phyloP scores from a whole-genome alignment of 306 rosid genomes.

The Casuarina equisetifolia region DNA sequence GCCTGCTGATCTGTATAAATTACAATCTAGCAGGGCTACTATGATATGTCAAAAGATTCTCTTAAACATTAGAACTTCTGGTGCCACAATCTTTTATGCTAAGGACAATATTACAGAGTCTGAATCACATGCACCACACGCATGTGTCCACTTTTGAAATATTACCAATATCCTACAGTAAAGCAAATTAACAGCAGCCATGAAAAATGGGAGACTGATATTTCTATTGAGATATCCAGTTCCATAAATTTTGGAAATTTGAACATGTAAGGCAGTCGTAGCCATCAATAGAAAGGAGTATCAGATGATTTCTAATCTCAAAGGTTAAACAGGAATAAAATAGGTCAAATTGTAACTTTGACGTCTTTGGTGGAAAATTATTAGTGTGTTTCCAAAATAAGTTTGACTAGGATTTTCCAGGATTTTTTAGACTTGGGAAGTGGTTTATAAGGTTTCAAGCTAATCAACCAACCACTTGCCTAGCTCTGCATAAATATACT shows the following conservation, averaged over 20 bases:
- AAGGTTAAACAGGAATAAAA: not conserved
- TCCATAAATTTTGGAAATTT: not conserved
- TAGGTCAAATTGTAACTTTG: not conserved
- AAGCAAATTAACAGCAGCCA: constrained; percentile 8
- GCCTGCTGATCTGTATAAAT: not conserved
- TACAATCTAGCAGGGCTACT: not conserved
- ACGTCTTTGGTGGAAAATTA: not conserved
- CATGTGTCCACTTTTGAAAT: not conserved
- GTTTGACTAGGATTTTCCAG: not conserved
- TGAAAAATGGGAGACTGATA: not conserved
- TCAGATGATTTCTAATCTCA: not conserved
- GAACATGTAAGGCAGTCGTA: not conserved
- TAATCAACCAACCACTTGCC: not conserved
- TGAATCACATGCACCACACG: not conserved
- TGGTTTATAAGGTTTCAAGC: not conserved
- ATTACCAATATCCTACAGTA: not conserved
- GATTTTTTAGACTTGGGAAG: not conserved
- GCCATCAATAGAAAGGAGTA: not conserved
- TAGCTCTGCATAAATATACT: no score
- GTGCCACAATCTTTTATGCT: not conserved
- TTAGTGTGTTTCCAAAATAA: not conserved
- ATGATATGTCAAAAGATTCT: not conserved
- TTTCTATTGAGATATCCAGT: not conserved
- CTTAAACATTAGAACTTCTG: not conserved
- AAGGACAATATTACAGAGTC: not conserved